Percentiles rank a stretch among this genome's conserved stretches.
These are phyloP conservation scores for Picochlorum sp. DNA, from an alignment of 139 green algal species.

Conservation along the genomic window DNA sequence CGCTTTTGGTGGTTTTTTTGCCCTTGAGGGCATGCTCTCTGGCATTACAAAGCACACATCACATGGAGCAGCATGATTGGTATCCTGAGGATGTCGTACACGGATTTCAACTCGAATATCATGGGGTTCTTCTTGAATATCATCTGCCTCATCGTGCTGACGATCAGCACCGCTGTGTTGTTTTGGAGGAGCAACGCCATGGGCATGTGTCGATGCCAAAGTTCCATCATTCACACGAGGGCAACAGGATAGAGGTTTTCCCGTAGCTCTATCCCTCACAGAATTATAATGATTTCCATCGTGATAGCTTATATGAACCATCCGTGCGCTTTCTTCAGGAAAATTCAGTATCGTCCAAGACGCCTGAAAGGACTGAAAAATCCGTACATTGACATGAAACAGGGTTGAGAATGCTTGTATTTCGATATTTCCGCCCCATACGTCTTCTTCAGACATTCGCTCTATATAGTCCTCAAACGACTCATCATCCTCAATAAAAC, in stretches of 20 bases:
- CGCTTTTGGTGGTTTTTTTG: neutral
- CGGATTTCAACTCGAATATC: too few relatives aligned
- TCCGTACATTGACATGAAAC: slow-evolving; percentile 30
- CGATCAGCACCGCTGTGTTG: too few relatives aligned
- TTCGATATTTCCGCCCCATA: slow-evolving; percentile 54
- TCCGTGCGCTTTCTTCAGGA: neutral
- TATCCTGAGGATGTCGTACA: too few relatives aligned
- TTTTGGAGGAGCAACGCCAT: too few relatives aligned
- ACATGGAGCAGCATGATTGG: too few relatives aligned
- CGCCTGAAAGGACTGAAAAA: slow-evolving; percentile 38
- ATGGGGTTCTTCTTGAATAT: too few relatives aligned
- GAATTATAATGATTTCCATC: slow-evolving; percentile 54
- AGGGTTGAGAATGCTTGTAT: slow-evolving; percentile 38
- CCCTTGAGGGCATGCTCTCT: too few relatives aligned
- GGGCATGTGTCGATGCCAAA: too few relatives aligned
- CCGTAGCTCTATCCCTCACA: slow-evolving; percentile 28
- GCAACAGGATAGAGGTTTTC: slow-evolving; percentile 1
- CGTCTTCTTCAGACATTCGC: slow-evolving; percentile 35
- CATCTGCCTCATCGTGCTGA: too few relatives aligned
- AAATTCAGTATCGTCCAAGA: slow-evolving; percentile 27
- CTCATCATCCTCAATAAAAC: slow-evolving; percentile 56
- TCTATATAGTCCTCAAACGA: slow-evolving; percentile 42
- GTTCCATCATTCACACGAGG: too few relatives aligned
- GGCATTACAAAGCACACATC: too few relatives aligned
- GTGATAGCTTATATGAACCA: slow-evolving; percentile 43